Percentiles rank a stretch among this genome's conserved stretches.
Conservation (phyloP, 2,329 filamentous ascomycete species). For the Dendrostoma leiphaemia region DNA sequence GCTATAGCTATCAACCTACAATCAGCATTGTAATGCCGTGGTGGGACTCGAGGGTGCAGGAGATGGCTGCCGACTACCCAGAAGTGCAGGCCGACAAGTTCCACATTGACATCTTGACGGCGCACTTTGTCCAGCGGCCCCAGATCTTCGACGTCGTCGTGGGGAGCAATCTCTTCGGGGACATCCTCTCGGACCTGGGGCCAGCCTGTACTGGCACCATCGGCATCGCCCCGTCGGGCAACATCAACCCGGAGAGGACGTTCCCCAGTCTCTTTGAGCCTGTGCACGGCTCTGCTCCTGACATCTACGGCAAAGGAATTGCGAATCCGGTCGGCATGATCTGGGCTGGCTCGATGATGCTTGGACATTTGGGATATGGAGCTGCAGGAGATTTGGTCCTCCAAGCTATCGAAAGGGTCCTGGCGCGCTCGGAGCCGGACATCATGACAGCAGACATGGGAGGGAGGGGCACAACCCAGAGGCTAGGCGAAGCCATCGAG, state of each 20-base stretch:
- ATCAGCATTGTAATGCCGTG: slow-evolving; percentile 63
- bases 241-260: slow-evolving; percentile 58
- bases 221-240: slow-evolving; percentile 63
- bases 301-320: slow-evolving; percentile 62
- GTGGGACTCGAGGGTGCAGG: slow-evolving; percentile 59
- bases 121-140: slow-evolving; percentile 58
- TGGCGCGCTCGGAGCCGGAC: slow-evolving; percentile 42
- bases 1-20: no score
- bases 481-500: slow-evolving; percentile 53
- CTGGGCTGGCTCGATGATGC: slow-evolving; percentile 69
- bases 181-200: slow-evolving; percentile 63
- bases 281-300: slow-evolving; percentile 62
- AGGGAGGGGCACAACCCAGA: slow-evolving; percentile 53
- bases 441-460: slow-evolving; percentile 60
- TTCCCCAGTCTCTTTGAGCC: slow-evolving; percentile 64
- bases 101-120: slow-evolving; percentile 63
- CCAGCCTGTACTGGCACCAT: slow-evolving; percentile 64
- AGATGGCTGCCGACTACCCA: slow-evolving; percentile 51
- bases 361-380: slow-evolving; percentile 60
- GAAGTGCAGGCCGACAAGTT: slow-evolving; percentile 61
- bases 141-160: slow-evolving; percentile 59
- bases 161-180: slow-evolving; percentile 58
- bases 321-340: slow-evolving; percentile 66
- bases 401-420: slow-evolving; percentile 59
- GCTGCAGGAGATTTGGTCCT: slow-evolving; percentile 56